Base-by-base conservation (phyloP, 495 filamentous ascomycete genomes). In the Talaromyces adpressus region DNA sequence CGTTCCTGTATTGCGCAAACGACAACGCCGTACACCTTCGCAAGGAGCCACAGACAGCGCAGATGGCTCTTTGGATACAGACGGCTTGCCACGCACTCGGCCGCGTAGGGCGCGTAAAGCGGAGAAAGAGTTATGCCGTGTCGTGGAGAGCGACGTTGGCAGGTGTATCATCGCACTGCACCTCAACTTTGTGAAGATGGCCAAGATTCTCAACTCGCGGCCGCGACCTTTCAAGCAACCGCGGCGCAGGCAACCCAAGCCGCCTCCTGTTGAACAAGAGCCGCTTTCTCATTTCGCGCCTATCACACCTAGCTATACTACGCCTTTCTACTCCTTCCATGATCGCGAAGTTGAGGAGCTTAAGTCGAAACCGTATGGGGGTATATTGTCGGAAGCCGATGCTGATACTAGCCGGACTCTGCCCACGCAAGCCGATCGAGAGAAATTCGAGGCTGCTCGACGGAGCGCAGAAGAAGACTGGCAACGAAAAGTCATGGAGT, bases 291-390 rank as follows among this genome's bases (percentile, higher is more conserved):
- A 82, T 62, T 81, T 81, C 68, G 77, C 79, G 6, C 75, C 76
- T 65, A 67, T 80, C 65, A 67, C 76, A 67, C 80, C 77, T 59
- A 81, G 83, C n/a, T 84, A 86, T 67, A 83, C 89, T 41, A 79
- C 87, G 39, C 88, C 89, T 8, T 92, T 95, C 68, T 93, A 92
- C 70, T 87, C 89, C 1, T 91, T 96, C 65, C 85, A 87, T 64
- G 92, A 96, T 64, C 90, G 89, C 53, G 92, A 96, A 63, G 87
- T 85, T 34, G 94, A 98, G 65, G 93, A 97, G 67, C 74, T 84
- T 11, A 96, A 95, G 70, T 88, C 87, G 16, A 98, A 97, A 72
- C 94, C 95, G 2, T 98, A 98, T 69, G 95, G 94, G 52, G 94
- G 94, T 8, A 96, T 98, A 49, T 77, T 98, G 41, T 88, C 83